Conservation (phyloP, 2,329 filamentous ascomycete genomes). For the Talaromyces sp. region DNA sequence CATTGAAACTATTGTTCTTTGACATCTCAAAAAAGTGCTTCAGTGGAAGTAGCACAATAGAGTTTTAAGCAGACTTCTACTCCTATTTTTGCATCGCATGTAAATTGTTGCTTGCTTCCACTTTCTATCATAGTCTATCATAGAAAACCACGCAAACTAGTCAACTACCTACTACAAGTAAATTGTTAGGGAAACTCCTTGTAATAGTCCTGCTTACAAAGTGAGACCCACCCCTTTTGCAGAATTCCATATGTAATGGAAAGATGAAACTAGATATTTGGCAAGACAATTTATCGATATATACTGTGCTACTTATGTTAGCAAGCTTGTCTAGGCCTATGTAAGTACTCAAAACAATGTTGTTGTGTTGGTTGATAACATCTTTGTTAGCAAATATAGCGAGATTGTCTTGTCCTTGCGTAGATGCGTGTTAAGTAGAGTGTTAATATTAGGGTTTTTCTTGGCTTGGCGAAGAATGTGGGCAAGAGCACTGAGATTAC, state of each 20-base stretch:
- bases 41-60: too few species aligned
- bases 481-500: neutral
- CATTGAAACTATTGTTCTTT: too few species aligned
- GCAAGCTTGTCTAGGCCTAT: neutral
- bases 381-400: conserved; percentile 45
- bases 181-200: conserved; percentile 10
- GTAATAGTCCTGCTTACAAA: conserved; percentile 61
- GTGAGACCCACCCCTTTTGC: conserved; percentile 54
- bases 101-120: too few species aligned
- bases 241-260: conserved; percentile 59
- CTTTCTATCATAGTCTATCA: too few species aligned
- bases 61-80: too few species aligned
- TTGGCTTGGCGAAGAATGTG: conserved; percentile 8
- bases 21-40: too few species aligned
- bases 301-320: neutral
- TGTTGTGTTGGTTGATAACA: neutral
- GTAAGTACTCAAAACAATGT: neutral
- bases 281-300: conserved; percentile 37
- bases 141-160: too few species aligned
- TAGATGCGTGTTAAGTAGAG: conserved; percentile 1
- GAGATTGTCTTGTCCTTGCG: conserved; percentile 35
- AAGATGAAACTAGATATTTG: conserved; percentile 63
- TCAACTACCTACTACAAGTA: too few species aligned
- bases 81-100: too few species aligned
- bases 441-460: neutral